Percentiles rank a stretch among this genome's conserved stretches.
These are phyloP conservation scores for Pinguiococcus pyrenoidosus DNA, from an alignment of 108 stramenopile genomes.

Conservation along the genomic window DNA sequence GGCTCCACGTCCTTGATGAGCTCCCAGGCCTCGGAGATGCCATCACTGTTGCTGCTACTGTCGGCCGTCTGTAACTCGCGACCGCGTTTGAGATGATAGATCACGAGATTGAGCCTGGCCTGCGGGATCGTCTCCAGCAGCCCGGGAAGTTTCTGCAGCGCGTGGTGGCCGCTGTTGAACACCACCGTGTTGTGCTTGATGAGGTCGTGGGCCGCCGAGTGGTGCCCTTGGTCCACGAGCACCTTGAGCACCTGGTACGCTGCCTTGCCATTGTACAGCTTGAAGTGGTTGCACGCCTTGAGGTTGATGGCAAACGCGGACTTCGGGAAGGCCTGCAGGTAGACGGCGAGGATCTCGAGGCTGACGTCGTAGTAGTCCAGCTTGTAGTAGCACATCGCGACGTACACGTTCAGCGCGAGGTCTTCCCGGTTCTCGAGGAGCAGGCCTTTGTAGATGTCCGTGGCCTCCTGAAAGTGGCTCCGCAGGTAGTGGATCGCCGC, in stretches of 20 bases:
- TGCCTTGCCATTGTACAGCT: constrained; percentile 64
- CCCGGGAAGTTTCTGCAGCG: constrained; percentile 41
- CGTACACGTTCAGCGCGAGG: constrained; percentile 64
- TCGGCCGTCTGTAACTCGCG: too few species aligned
- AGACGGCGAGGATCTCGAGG: constrained; percentile 59
- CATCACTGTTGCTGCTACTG: too few species aligned
- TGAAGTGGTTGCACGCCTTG: constrained; percentile 64
- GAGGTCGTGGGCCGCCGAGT: constrained; percentile 41
- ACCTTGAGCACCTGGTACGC: constrained; percentile 59
- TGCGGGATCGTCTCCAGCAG: constrained; percentile 60
- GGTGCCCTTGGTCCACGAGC: constrained; percentile 29
- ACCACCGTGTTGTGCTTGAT: constrained; percentile 62
- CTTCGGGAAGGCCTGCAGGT: constrained; percentile 51
- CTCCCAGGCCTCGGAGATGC: constrained; percentile 53
- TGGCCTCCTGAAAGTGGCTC: constrained; percentile 60
- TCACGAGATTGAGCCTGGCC: constrained; percentile 62
- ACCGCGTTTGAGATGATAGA: constrained; percentile 33
- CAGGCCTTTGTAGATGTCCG: constrained; percentile 58
- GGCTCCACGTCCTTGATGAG: constrained; percentile 59
- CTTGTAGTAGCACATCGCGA: constrained; percentile 76
- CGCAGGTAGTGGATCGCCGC: constrained; percentile 67
- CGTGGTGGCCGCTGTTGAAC: constrained; percentile 51
- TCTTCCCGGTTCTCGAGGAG: constrained; percentile 55
- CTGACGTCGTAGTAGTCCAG: constrained; percentile 65
- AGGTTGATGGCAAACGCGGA: constrained; percentile 56